Evolutionary conservation across 2,329 filamentous ascomycete species (phyloP).

Genomic region (Immersiporthe knoxdaviesiana): DNA sequence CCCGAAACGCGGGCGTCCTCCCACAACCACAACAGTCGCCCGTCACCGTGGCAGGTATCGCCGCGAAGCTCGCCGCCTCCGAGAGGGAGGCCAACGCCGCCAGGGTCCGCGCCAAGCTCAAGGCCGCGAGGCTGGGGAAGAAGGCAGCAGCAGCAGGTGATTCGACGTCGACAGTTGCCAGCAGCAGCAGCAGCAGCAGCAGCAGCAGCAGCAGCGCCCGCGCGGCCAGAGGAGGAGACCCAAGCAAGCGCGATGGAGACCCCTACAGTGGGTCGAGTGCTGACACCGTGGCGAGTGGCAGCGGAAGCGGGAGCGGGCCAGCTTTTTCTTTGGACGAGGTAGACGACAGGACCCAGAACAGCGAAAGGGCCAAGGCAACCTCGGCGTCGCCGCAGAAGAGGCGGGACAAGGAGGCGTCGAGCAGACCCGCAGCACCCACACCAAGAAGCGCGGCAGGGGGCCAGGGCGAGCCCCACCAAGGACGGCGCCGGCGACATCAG

Average conservation of each 20-base stretch:
- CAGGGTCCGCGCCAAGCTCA: constrained; percentile 64
- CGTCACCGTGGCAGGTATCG: constrained; percentile 63
- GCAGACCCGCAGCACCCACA: neutral
- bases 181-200: neutral
- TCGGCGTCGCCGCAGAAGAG: constrained; percentile 15
- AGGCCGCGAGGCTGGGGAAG: constrained; percentile 51
- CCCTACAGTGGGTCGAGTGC: constrained; percentile 15
- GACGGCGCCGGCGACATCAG: neutral
- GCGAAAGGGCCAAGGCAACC: constrained; percentile 10
- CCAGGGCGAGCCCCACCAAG: neutral
- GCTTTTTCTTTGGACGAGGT: constrained; percentile 13
- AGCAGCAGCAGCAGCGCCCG: neutral
- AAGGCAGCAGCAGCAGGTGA: constrained; percentile 15
- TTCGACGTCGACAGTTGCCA: constrained; percentile 28
- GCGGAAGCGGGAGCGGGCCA: constrained; percentile 10
- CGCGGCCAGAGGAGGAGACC: constrained; percentile 16
- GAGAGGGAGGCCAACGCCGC: constrained; percentile 67
- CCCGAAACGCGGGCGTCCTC: constrained; percentile 38
- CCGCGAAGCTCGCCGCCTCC: constrained; percentile 65
- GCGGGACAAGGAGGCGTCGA: neutral
- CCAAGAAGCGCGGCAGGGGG: neutral
- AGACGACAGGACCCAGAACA: neutral
- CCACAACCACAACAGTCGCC: constrained; percentile 56
- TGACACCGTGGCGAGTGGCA: constrained; percentile 11
- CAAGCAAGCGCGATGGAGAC: constrained; percentile 24